phyloP scores from a whole-genome alignment of 345 rosid genomes.

The Bruguiera gymnorhiza region DNA sequence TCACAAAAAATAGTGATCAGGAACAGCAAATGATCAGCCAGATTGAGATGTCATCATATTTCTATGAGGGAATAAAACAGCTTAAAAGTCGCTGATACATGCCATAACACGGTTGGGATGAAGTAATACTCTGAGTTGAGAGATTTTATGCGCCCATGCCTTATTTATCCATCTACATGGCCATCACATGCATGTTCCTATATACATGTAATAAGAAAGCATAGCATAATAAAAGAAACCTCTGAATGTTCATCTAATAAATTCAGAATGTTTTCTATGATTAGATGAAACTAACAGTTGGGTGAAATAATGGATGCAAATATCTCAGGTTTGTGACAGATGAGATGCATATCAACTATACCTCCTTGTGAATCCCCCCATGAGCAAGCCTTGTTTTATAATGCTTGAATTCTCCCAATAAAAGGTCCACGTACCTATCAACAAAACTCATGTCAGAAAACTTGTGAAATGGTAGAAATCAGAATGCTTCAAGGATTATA shows the following conservation, averaged over 20 bases:
- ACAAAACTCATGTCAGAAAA: conserved; percentile 2
- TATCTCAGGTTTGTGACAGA: not conserved
- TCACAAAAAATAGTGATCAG: not conserved
- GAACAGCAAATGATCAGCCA: not conserved
- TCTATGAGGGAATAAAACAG: too few relatives aligned
- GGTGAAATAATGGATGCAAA: not conserved
- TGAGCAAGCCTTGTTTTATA: conserved; percentile 90
- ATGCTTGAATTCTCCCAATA: conserved; percentile 94
- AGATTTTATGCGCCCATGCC: too few relatives aligned
- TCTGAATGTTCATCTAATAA: too few relatives aligned
- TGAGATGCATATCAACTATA: conserved; percentile 25
- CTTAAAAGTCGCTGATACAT: too few relatives aligned
- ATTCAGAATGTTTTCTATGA: too few relatives aligned
- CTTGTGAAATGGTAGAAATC: not conserved
- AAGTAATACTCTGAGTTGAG: too few relatives aligned
- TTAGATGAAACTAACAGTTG: not conserved
- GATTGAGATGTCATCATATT: not conserved
- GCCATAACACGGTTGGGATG: too few relatives aligned
- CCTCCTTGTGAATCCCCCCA: conserved; percentile 89
- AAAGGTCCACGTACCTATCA: conserved; percentile 85
- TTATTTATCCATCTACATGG: too few relatives aligned
- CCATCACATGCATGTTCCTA: too few relatives aligned
- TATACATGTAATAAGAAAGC: too few relatives aligned
- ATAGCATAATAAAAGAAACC: too few relatives aligned
- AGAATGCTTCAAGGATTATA: not conserved